phyloP scores from a whole-genome alignment of 108 stramenopile genomes.

The Fistulifera solaris region DNA sequence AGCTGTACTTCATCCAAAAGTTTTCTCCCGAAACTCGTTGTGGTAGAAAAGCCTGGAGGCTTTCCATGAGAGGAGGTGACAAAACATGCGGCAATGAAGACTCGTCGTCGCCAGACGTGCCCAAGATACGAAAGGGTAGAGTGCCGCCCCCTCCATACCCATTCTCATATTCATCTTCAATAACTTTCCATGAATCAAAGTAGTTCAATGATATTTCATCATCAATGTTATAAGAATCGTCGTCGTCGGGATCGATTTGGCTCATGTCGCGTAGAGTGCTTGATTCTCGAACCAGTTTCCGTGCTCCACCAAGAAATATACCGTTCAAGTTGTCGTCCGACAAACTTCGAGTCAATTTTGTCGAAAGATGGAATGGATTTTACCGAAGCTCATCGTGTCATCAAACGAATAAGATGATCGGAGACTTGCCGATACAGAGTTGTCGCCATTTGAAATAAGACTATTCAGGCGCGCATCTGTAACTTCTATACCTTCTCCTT shows the following conservation, averaged over 20 bases:
- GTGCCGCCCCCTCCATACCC: slow-evolving; percentile 68
- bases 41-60: slow-evolving; percentile 59
- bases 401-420: slow-evolving; percentile 22
- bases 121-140: slow-evolving; percentile 56
- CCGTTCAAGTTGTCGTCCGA: slow-evolving; percentile 26
- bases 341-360: slow-evolving; percentile 13
- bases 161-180: slow-evolving; percentile 60
- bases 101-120: slow-evolving; percentile 53
- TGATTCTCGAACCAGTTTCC: slow-evolving; percentile 6
- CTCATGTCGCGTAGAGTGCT: slow-evolving; percentile 1
- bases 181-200: slow-evolving; percentile 64
- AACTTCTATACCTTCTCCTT: slow-evolving; percentile 48
- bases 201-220: slow-evolving; percentile 23
- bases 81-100: slow-evolving; percentile 60
- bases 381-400: slow-evolving; percentile 15
- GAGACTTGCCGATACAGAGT: neutral
- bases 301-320: neutral
- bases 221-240: slow-evolving; percentile 19
- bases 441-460: slow-evolving; percentile 5
- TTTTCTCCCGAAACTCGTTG: slow-evolving; percentile 35
- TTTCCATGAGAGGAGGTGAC: slow-evolving; percentile 73
- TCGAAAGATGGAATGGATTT: slow-evolving; percentile 21
- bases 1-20: slow-evolving; percentile 62
- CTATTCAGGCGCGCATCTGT: neutral
- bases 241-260: neutral